These are phyloP conservation scores for Colletotrichum tropicicola DNA, from an alignment of 2,329 filamentous ascomycete genomes.

Conservation along the genomic window DNA sequence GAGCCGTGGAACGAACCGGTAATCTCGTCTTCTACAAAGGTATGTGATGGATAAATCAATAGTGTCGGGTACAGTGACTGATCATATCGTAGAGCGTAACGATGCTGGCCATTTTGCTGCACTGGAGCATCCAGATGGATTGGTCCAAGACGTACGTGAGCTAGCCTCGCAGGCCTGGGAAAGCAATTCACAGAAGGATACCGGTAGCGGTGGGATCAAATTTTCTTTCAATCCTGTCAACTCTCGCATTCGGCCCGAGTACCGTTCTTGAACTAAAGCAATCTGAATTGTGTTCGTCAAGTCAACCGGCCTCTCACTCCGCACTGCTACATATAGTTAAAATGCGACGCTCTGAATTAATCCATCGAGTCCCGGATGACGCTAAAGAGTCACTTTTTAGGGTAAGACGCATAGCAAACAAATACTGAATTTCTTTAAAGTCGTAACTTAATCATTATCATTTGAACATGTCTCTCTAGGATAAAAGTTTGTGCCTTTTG, in stretches of 20 bases:
- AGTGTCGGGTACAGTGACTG: not conserved
- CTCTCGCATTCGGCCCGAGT: not conserved
- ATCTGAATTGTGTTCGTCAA: too few relatives aligned
- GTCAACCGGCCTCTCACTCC: too few relatives aligned
- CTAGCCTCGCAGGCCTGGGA: not conserved
- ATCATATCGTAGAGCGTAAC: conserved; percentile 24
- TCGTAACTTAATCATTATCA: too few relatives aligned
- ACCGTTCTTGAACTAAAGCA: not conserved
- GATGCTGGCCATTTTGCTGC: conserved; percentile 33
- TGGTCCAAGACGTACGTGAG: conserved; percentile 14
- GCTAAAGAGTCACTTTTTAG: too few relatives aligned
- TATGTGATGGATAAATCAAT: not conserved
- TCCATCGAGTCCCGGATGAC: too few relatives aligned
- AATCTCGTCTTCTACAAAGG: conserved; percentile 33
- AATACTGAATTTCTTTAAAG: too few relatives aligned
- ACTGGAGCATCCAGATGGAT: conserved; percentile 24
- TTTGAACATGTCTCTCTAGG: too few relatives aligned
- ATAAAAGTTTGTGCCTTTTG: too few relatives aligned
- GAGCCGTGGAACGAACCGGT: conserved; percentile 29
- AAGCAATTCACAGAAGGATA: not conserved
- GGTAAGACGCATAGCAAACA: too few relatives aligned
- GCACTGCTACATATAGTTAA: too few relatives aligned
- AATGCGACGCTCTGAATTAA: too few relatives aligned
- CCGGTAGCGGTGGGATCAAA: not conserved
- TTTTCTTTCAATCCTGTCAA: not conserved